Conservation (phyloP, 306 rosid species). For the Delonix regia region DNA sequence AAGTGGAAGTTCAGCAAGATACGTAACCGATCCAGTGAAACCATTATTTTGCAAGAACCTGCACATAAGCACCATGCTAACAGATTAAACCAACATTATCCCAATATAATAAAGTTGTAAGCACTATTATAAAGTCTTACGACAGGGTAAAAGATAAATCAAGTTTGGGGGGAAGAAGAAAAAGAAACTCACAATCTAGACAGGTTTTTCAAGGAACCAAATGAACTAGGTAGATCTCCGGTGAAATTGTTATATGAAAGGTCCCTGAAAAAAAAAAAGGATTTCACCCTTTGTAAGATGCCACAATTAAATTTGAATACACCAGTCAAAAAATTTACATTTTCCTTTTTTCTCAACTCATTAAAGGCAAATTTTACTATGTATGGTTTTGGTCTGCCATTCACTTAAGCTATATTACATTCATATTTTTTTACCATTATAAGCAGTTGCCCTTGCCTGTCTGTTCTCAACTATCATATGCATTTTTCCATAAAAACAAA, state of each 20-base stretch:
- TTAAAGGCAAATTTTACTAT: not conserved
- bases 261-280: constrained; percentile 64
- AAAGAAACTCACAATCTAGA: constrained; percentile 60
- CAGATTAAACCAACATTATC: constrained; percentile 30
- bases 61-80: constrained; percentile 35
- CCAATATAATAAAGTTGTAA: constrained; percentile 1
- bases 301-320: constrained; percentile 16
- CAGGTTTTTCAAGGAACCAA: constrained; percentile 73
- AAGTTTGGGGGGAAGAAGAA: constrained; percentile 23
- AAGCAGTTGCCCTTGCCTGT: not conserved
- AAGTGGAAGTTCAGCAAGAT: constrained; percentile 80
- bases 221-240: constrained; percentile 95
- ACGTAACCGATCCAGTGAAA: constrained; percentile 88
- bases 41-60: constrained; percentile 80
- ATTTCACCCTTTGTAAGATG: constrained; percentile 25
- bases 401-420: constrained; percentile 8
- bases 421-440: not conserved
- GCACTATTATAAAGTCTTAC: not conserved
- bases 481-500: constrained; percentile 1
- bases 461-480: constrained; percentile 5
- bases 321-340: not conserved
- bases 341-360: not conserved
- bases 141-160: not conserved
- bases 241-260: constrained; percentile 77
- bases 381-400: not conserved